phyloP scores from a whole-genome alignment of 345 rosid species.

The Syzygium jambos region DNA sequence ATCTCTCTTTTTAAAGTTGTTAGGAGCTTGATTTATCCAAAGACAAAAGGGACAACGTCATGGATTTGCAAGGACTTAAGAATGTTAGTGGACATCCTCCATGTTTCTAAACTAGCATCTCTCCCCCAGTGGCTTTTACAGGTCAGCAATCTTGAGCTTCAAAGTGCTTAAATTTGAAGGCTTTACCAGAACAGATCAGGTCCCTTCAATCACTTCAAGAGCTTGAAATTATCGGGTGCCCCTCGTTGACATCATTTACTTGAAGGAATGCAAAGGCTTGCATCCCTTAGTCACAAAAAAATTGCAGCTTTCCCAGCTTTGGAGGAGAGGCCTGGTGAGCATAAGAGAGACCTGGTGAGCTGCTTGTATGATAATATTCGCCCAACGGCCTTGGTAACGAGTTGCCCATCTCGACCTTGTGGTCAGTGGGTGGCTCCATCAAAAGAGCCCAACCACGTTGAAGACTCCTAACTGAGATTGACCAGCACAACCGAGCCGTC shows the following conservation, averaged over 20 bases:
- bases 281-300: background rate
- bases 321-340: background rate
- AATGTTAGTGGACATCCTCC: constrained; percentile 8
- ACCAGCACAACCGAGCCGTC: background rate
- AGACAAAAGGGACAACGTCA: background rate
- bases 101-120: constrained; percentile 1
- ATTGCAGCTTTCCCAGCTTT: background rate
- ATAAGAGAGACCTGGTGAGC: background rate
- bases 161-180: constrained; percentile 7
- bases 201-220: background rate
- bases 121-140: constrained; percentile 8
- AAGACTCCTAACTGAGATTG: background rate
- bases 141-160: background rate
- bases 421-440: background rate
- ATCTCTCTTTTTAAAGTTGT: background rate
- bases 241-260: background rate
- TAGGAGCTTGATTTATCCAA: background rate
- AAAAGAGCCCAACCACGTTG: background rate
- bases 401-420: background rate
- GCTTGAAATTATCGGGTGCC: background rate
- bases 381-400: background rate
- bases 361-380: background rate
- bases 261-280: background rate
- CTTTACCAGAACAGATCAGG: background rate
- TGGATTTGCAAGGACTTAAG: background rate